Evolutionary conservation across 768 basidiomycete genomes (phyloP), one percentile per base, ranked within the genome.

Genomic region (Rhizopogon vinicolor): DNA sequence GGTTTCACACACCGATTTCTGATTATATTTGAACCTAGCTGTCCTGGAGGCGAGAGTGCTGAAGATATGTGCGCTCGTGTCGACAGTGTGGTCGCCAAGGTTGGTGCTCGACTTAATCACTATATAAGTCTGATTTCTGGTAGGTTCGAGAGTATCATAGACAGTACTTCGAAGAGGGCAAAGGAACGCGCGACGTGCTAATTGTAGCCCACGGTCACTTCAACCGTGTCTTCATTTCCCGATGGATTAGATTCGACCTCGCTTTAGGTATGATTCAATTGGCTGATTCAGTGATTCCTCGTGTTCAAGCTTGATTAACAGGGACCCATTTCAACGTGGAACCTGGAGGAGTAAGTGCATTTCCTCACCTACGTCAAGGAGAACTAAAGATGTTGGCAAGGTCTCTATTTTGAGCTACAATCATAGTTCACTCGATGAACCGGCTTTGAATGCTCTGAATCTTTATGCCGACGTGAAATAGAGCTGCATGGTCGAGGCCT

Each of bases 161-260:
- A 53, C 68, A 80, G 61, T 91, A 87, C 67, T 75, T 81, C 44
- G 88, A 91, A 61, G 80, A 87, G 46, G 83, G 83, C 1, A 72
- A 77, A 16, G 78, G 85, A 52, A 78, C 80, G 19, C 81, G 89
- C 19, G 93, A 97, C 62, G 86, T 93, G 9, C 79, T 95, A 56
- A 87, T 98, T 63, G 84, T 98, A 57, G 91, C 93, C 1, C 95
- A 98, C 69, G 93, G 89, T 1, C 89, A 93, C 69, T 83, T 84
- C 68, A 90, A 81, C 52, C 82, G 89, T 41, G 80, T 81, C 45
- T 75, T 93, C 62, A 87, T 94, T 52, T 75, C 91, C 13, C 86
- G 93, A 45, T 96, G 93, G 93, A 82, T 89, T 58, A 71, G 79
- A 25, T 82, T 91, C 62, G 83, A 84, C 3, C 73, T 91, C 22